Evolutionary conservation across 2,329 filamentous ascomycete genomes (phyloP).

Genomic region (Cytospora chrysosperma): DNA sequence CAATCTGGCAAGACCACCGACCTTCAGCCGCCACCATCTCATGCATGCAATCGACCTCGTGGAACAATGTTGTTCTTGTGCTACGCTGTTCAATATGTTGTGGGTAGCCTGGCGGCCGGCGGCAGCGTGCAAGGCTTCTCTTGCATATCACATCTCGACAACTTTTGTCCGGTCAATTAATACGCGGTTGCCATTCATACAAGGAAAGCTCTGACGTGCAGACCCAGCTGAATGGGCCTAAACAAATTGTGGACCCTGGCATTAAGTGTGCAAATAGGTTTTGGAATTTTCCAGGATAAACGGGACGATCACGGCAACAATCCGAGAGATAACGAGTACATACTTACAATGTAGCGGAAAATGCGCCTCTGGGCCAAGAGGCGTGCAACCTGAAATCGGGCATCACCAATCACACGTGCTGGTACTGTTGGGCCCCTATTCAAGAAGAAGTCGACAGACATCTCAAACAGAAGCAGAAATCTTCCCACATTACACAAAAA

Average conservation of each 20-base stretch:
- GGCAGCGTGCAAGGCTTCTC: constrained; percentile 4
- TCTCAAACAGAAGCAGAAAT: background rate
- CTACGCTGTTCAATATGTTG: constrained; percentile 9
- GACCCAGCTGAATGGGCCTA: background rate
- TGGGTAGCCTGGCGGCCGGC: constrained; percentile 15
- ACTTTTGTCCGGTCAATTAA: background rate
- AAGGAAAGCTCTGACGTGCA: constrained; percentile 7
- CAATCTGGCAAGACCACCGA: constrained; percentile 19
- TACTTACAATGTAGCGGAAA: too few relatives aligned
- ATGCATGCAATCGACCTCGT: constrained; percentile 19
- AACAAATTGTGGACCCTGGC: constrained; percentile 2
- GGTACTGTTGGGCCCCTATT: background rate
- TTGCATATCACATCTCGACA: background rate
- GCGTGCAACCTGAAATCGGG: background rate
- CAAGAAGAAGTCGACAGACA: background rate
- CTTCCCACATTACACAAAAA: background rate
- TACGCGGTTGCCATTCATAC: background rate
- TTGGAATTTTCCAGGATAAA: constrained; percentile 6
- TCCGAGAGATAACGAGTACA: background rate
- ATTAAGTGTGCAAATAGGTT: background rate
- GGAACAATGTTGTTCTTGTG: constrained; percentile 10
- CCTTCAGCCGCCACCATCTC: constrained; percentile 8
- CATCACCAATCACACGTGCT: background rate
- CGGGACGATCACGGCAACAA: background rate
- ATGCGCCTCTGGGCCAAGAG: background rate